Conservation (phyloP, 2,329 filamentous ascomycete genomes). For the Pseudogymnoascus sp. region DNA sequence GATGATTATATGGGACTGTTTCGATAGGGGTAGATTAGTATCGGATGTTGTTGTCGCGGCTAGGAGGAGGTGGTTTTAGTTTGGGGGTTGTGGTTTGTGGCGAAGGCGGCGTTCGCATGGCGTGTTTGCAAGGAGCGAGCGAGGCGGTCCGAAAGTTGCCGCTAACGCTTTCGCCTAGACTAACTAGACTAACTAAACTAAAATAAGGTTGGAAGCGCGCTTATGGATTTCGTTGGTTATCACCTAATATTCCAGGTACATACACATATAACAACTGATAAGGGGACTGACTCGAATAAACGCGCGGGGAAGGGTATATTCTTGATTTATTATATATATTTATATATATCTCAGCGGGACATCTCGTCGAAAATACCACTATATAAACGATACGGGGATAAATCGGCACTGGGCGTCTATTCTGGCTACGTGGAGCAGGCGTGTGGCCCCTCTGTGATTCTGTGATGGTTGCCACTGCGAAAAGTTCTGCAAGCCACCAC, state of each 20-base stretch:
- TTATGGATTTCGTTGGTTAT: background rate
- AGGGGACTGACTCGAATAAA: background rate
- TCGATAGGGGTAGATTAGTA: background rate
- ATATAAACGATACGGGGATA: background rate
- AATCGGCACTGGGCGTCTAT: background rate
- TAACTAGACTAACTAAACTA: constrained; percentile 1
- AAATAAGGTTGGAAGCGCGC: constrained; percentile 2
- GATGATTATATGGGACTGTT: background rate
- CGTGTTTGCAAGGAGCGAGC: background rate
- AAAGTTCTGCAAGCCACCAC: background rate
- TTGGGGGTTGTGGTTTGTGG: constrained; percentile 1
- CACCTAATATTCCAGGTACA: constrained; percentile 2
- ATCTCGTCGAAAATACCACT: background rate
- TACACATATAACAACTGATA: background rate
- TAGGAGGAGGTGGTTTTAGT: background rate
- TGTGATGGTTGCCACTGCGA: background rate
- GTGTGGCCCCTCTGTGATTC: background rate
- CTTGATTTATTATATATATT: background rate
- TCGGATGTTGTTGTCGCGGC: background rate
- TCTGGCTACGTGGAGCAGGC: background rate
- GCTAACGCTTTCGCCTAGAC: constrained; percentile 2
- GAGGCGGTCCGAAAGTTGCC: background rate
- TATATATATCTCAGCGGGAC: background rate
- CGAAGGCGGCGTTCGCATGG: constrained; percentile 1
- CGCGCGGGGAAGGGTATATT: background rate